phyloP scores from a whole-genome alignment of 169 alveolate genomes.

The Cryptosporidium muris region DNA sequence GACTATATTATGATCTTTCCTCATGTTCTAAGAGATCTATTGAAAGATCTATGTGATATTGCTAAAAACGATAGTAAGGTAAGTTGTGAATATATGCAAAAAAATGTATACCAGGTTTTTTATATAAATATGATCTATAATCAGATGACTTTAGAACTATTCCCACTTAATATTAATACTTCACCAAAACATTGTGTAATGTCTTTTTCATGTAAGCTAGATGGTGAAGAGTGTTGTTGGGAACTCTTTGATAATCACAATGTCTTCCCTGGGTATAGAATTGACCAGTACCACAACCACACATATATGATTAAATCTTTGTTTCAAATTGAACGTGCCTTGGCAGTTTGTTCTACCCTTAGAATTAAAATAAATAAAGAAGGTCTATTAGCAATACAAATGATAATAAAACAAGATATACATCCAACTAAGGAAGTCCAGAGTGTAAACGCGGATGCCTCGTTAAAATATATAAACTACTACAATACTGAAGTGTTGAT shows the following conservation, averaged over 20 bases:
- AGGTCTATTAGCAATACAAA: constrained; percentile 30
- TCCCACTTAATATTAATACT: background rate
- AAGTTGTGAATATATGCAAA: background rate
- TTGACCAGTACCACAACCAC: constrained; percentile 2
- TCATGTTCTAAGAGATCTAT: constrained; percentile 21
- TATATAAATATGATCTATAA: background rate
- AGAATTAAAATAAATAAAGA: constrained; percentile 17
- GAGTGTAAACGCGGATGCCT: background rate
- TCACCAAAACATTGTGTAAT: constrained; percentile 3
- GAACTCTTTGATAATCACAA: constrained; percentile 62
- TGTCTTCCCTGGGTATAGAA: constrained; percentile 29
- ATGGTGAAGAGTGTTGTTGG: constrained; percentile 69
- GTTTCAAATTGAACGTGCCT: constrained; percentile 40
- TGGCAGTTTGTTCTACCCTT: constrained; percentile 30
- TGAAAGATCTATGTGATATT: constrained; percentile 61
- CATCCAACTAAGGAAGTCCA: background rate
- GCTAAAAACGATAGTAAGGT: constrained; percentile 54
- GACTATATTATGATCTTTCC: constrained; percentile 55
- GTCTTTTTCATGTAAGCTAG: constrained; percentile 56
- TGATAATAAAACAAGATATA: constrained; percentile 38
- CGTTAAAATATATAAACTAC: background rate
- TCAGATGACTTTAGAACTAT: constrained; percentile 36
- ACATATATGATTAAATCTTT: constrained; percentile 29
- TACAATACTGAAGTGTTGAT: constrained; percentile 47
- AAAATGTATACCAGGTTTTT: too few species aligned